Evolutionary conservation across 768 basidiomycete species (phyloP).

Genomic region (Lentinula guzmanii): DNA sequence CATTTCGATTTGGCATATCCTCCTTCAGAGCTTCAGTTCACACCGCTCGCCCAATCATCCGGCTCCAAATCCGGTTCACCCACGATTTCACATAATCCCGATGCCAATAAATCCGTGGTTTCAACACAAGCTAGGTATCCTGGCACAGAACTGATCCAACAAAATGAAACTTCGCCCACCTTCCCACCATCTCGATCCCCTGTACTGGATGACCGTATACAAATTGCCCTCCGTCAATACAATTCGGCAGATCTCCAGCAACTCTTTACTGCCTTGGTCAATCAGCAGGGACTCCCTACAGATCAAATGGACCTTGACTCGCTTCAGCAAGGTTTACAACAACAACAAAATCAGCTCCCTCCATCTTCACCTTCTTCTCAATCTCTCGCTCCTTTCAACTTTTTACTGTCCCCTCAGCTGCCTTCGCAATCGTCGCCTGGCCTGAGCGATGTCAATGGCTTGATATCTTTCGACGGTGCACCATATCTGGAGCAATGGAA

Average conservation of each 20-base stretch:
- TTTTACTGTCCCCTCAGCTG: constrained; percentile 16
- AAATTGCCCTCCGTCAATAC: constrained; percentile 46
- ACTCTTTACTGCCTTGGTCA: constrained; percentile 39
- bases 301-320: constrained; percentile 7
- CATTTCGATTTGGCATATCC: constrained; percentile 4
- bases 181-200: constrained; percentile 16
- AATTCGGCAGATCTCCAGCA: constrained; percentile 55
- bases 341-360: constrained; percentile 19
- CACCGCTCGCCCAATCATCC: neutral
- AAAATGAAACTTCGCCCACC: constrained; percentile 17
- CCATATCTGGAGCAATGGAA: constrained; percentile 51
- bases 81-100: neutral
- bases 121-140: constrained; percentile 6
- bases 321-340: constrained; percentile 15
- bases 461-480: constrained; percentile 24
- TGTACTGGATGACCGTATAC: constrained; percentile 36
- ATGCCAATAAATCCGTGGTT: constrained; percentile 10
- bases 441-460: constrained; percentile 23
- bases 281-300: constrained; percentile 23
- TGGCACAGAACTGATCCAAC: constrained; percentile 10
- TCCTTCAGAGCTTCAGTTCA: neutral
- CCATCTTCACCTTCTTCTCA: constrained; percentile 16
- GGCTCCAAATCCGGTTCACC: neutral
- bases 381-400: constrained; percentile 10
- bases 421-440: constrained; percentile 13